Base-by-base conservation (phyloP, 805 yeast genomes). In the Cyberlindnera nakhonratchasimensis region DNA sequence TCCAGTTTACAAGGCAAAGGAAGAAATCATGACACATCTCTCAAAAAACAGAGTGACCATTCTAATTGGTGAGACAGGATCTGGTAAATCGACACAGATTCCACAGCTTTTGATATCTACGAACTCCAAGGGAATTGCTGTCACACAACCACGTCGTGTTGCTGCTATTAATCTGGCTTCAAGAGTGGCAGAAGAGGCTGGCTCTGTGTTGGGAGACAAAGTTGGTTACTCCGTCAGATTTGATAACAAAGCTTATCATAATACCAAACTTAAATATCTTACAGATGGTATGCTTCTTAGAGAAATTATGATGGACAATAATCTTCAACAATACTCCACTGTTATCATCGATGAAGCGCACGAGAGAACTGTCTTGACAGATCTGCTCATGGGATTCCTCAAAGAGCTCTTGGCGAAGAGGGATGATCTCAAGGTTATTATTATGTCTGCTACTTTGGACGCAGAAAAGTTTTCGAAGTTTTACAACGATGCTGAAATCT, bases 241-340 rank as follows among this genome's bases (percentile, higher is more conserved):
- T 61, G 88, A 90, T 53, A 86, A 89, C 59, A 66, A 73, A 43
- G 73, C 84, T 6, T 60, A 74, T 22, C 61, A 71, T 5, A 59
- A 58, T 11, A 91, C 99, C 0, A 76, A 76, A 52, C 65, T 93
- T 52, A 87, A 88, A 58, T 93, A 88, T 58, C 67, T 91, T 34
- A 93, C 99, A 0, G 99, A 93, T 68, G 99, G 99, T 80, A 91
- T 93, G 98, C 73, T 93, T 17, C 65, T 93, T 42, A 76, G 99
- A 59, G 98, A 93, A 61, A 64, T 90, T 49, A 85, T 91, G 93
- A 64, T 86, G 46, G 87, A 86, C 55, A 75, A 77, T 2, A 58
- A 64, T 10, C 65, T 93, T 28, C 63, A 72, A 3, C 77, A 76
- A 47, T 93, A 91, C 63, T 70, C 83, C 21, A 82, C 89, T 0